phyloP scores from a whole-genome alignment of 495 filamentous ascomycete species.

The Venustampulla echinocandica region DNA sequence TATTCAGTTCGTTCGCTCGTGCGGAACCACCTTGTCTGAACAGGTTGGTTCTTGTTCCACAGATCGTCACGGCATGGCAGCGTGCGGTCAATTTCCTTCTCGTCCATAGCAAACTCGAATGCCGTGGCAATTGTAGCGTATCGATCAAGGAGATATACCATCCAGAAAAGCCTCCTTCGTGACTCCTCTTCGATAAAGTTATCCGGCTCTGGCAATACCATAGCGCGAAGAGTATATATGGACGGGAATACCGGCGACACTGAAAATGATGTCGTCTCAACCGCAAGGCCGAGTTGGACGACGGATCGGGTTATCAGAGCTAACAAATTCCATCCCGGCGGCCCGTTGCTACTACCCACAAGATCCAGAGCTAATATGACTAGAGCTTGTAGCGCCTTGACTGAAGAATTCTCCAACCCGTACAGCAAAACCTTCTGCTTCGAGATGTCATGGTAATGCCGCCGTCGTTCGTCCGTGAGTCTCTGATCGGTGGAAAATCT shows the following conservation, averaged over 20 bases:
- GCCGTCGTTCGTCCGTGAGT: constrained; percentile 60
- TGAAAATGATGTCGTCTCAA: constrained; percentile 67
- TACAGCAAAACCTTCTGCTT: constrained; percentile 80
- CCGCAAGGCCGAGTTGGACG: constrained; percentile 73
- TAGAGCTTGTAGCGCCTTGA: constrained; percentile 77
- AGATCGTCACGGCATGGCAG: constrained; percentile 79
- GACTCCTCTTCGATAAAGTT: constrained; percentile 87
- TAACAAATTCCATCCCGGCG: constrained; percentile 79
- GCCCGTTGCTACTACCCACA: constrained; percentile 48
- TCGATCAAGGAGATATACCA: constrained; percentile 80
- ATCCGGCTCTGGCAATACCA: constrained; percentile 69
- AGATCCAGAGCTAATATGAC: constrained; percentile 51
- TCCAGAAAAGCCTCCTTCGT: constrained; percentile 78
- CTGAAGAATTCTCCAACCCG: constrained; percentile 70
- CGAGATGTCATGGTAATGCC: constrained; percentile 66
- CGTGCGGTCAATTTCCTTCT: constrained; percentile 79
- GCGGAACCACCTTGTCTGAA: constrained; percentile 76
- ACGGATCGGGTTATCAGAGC: constrained; percentile 79
- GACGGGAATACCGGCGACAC: constrained; percentile 61
- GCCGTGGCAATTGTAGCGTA: constrained; percentile 84
- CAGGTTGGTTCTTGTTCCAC: constrained; percentile 73
- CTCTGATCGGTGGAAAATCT: constrained; percentile 69
- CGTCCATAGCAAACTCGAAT: constrained; percentile 80
- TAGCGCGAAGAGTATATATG: constrained; percentile 76
- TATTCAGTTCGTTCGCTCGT: constrained; percentile 49